These are phyloP conservation scores for Vitellaria paradoxa DNA, from an alignment of 179 eudicot species.

Conservation along the genomic window DNA sequence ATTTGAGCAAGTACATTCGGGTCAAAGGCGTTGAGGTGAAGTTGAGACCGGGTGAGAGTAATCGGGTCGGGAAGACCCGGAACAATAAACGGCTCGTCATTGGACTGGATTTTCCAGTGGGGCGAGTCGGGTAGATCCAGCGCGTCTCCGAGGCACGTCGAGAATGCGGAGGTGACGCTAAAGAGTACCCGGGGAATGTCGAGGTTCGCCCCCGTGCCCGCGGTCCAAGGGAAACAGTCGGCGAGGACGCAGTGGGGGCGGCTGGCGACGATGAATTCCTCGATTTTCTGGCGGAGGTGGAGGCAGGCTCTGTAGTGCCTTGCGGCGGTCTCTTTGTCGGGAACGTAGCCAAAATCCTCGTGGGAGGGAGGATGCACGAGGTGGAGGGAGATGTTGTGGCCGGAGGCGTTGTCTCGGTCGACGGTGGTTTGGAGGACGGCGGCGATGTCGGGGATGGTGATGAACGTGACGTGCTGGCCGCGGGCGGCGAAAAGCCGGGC, in stretches of 20 bases:
- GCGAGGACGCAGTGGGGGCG: conserved; percentile 9
- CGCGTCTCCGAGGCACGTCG: neutral
- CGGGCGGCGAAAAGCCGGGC: conserved; percentile 10
- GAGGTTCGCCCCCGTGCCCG: neutral
- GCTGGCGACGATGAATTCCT: neutral
- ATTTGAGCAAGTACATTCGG: neutral
- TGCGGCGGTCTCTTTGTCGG: neutral
- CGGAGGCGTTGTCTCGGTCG: neutral
- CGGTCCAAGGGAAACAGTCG: conserved; percentile 6
- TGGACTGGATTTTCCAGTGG: too few species aligned
- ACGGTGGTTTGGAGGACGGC: conserved; percentile 2
- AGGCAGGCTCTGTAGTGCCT: neutral
- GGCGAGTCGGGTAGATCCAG: neutral
- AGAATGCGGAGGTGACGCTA: neutral
- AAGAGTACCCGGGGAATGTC: conserved; percentile 4
- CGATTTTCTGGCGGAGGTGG: neutral
- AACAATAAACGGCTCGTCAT: too few species aligned
- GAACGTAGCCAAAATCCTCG: neutral
- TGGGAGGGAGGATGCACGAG: neutral
- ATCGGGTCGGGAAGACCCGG: conserved; percentile 13
- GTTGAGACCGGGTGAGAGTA: conserved; percentile 1
- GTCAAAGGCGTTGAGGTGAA: neutral
- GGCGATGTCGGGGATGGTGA: neutral
- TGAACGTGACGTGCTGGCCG: neutral
- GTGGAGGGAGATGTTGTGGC: neutral